These are phyloP conservation scores for Amylocarpus encephaloides DNA, from an alignment of 2,329 filamentous ascomycete genomes.

Conservation along the genomic window DNA sequence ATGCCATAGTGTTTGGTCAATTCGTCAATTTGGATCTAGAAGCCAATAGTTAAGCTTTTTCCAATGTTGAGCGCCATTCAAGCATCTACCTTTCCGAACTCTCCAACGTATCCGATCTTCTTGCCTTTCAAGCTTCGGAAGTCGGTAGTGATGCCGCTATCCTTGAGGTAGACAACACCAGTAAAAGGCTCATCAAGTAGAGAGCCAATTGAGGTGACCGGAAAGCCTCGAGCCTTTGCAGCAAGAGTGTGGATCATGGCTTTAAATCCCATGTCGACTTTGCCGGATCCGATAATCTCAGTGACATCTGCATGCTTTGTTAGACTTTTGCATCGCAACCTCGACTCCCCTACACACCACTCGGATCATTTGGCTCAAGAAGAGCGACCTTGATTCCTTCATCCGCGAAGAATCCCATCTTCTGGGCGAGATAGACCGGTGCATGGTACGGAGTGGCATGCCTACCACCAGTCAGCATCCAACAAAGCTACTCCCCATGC, in stretches of 20 bases:
- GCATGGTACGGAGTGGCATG: slow-evolving; percentile 78
- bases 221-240: slow-evolving; percentile 69
- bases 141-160: slow-evolving; percentile 66
- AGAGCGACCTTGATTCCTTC: slow-evolving; percentile 73
- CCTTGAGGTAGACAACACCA: slow-evolving; percentile 69
- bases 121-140: slow-evolving; percentile 71
- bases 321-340: background rate
- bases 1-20: slow-evolving; percentile 73
- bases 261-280: slow-evolving; percentile 74
- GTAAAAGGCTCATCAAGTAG: slow-evolving; percentile 77
- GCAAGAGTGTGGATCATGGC: slow-evolving; percentile 80
- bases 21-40: slow-evolving; percentile 72
- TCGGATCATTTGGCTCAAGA: slow-evolving; percentile 72
- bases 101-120: slow-evolving; percentile 72
- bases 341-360: slow-evolving; percentile 39
- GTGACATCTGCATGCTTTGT: slow-evolving; percentile 55
- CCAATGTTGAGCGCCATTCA: background rate
- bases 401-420: slow-evolving; percentile 68
- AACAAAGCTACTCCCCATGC: background rate
- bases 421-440: slow-evolving; percentile 69
- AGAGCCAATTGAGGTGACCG: slow-evolving; percentile 65
- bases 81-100: slow-evolving; percentile 54
- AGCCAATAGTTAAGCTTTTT: background rate
- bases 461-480: slow-evolving; percentile 40
- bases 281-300: slow-evolving; percentile 70